These are phyloP conservation scores for Colletotrichum phormii DNA, from an alignment of 2,329 filamentous ascomycete genomes.

Conservation along the genomic window DNA sequence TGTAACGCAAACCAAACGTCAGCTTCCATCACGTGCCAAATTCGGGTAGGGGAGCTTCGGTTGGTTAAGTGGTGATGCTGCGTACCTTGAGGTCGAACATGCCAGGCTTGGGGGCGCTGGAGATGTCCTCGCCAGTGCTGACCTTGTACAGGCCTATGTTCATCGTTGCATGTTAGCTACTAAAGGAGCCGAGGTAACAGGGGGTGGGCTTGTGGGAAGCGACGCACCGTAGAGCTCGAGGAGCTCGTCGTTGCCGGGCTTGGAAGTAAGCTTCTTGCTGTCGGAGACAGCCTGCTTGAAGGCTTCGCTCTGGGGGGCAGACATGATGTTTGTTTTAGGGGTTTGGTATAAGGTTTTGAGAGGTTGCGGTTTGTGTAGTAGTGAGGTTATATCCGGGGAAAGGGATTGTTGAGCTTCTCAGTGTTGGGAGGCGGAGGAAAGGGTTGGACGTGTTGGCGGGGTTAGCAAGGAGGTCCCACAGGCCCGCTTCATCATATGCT, in stretches of 20 bases:
- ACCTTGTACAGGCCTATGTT: constrained; percentile 68
- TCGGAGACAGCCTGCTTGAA: constrained; percentile 71
- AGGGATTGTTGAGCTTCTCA: constrained; percentile 32
- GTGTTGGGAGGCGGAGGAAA: constrained; percentile 30
- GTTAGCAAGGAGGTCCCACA: constrained; percentile 29
- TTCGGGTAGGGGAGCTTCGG: background rate
- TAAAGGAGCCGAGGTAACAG: background rate
- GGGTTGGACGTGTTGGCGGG: constrained; percentile 35
- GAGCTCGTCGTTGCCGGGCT: constrained; percentile 73
- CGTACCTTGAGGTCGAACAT: constrained; percentile 78
- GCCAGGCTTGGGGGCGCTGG: constrained; percentile 68
- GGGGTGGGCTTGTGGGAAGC: background rate
- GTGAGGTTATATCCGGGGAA: constrained; percentile 2
- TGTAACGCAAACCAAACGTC: constrained; percentile 47
- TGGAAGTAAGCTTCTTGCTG: constrained; percentile 74
- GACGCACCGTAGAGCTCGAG: constrained; percentile 71
- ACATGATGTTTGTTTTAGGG: constrained; percentile 48
- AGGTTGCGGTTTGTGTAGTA: constrained; percentile 3
- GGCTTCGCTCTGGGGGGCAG: constrained; percentile 52
- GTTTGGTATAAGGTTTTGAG: background rate
- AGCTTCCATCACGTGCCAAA: constrained; percentile 8
- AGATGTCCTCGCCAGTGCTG: constrained; percentile 66
- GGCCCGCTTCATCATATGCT: constrained; percentile 32
- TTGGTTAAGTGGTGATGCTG: constrained; percentile 12
- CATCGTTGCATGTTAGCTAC: constrained; percentile 23